These are phyloP conservation scores for Hymenoscyphus albidus DNA, from an alignment of 2,329 filamentous ascomycete genomes.

Conservation along the genomic window DNA sequence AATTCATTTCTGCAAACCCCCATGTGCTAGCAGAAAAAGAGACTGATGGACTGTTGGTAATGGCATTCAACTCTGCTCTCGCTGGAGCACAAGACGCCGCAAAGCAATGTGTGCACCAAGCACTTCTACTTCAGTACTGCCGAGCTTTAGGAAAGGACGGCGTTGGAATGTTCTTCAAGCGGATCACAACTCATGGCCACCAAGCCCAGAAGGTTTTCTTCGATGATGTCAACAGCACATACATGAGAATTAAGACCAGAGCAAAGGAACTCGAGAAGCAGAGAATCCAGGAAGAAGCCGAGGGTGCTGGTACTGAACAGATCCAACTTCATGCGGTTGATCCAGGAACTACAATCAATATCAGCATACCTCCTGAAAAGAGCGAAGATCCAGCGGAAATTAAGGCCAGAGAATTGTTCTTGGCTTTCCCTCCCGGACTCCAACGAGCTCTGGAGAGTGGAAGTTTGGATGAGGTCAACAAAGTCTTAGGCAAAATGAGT, in stretches of 20 bases:
- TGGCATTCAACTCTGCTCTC: conserved; percentile 86
- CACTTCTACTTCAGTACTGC: conserved; percentile 90
- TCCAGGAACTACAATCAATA: conserved; percentile 86
- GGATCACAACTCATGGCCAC: conserved; percentile 84
- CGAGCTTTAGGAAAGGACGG: conserved; percentile 83
- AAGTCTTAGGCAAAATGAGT: conserved; percentile 82
- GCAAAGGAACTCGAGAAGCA: conserved; percentile 46
- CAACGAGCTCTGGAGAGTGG: conserved; percentile 81
- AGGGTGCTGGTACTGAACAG: conserved; percentile 72
- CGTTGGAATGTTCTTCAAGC: conserved; percentile 90
- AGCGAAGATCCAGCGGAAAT: conserved; percentile 63
- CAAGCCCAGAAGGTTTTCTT: conserved; percentile 87
- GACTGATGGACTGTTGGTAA: conserved; percentile 83
- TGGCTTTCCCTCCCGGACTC: conserved; percentile 77
- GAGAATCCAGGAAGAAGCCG: conserved; percentile 51
- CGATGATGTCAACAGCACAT: conserved; percentile 89
- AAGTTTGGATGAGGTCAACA: conserved; percentile 83
- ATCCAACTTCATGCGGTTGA: conserved; percentile 97
- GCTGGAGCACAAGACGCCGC: conserved; percentile 72
- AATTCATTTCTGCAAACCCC: conserved; percentile 76
- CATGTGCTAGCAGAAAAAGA: conserved; percentile 78
- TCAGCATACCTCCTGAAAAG: conserved; percentile 68
- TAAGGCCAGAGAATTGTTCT: conserved; percentile 70
- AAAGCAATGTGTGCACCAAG: conserved; percentile 88
- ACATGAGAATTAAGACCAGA: conserved; percentile 73